A percentile compares a stretch with the other conserved stretches of the same genome.
Conservation (phyloP, 1,284 basidiomycete genomes). For the Volvariella surrecta region DNA sequence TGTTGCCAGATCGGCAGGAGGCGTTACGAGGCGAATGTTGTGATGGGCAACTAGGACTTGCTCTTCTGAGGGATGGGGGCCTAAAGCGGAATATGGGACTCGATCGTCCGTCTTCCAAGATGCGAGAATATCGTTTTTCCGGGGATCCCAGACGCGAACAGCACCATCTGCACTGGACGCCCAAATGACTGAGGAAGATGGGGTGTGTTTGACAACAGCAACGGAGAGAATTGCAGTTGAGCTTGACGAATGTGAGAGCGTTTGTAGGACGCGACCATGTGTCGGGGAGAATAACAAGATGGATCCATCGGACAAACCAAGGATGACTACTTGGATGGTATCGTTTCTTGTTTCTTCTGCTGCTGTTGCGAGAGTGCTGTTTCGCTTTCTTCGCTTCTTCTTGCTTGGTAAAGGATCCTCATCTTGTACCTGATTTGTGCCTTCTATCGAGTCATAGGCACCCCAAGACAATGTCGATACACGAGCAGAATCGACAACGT, state of each 20-base stretch:
- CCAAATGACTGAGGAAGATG: constrained; percentile 32
- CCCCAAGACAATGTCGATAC: constrained; percentile 51
- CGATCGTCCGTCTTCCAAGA: constrained; percentile 47
- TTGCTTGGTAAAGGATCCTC: constrained; percentile 25
- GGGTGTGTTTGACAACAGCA: constrained; percentile 20
- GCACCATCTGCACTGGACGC: constrained; percentile 49
- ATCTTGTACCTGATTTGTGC: constrained; percentile 18
- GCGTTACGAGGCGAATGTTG: constrained; percentile 45
- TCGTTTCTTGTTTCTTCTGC: constrained; percentile 16
- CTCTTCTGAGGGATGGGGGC: constrained; percentile 25
- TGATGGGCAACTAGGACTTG: constrained; percentile 53
- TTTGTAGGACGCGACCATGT: constrained; percentile 45
- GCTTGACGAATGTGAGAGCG: constrained; percentile 45
- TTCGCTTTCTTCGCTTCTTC: constrained; percentile 41
- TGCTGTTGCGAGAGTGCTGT: constrained; percentile 21
- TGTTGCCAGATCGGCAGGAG: constrained; percentile 14
- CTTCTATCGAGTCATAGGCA: constrained; percentile 21
- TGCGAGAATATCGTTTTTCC: constrained; percentile 36
- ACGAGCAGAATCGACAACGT: constrained; percentile 46
- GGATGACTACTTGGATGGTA: constrained; percentile 34
- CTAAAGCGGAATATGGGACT: constrained; percentile 44
- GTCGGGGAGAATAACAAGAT: constrained; percentile 49
- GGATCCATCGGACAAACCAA: constrained; percentile 52
- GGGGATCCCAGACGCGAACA: constrained; percentile 50
- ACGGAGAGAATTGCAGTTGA: constrained; percentile 44